phyloP scores from a whole-genome alignment of 495 filamentous ascomycete genomes.

The Hypoxylon intermedium region DNA sequence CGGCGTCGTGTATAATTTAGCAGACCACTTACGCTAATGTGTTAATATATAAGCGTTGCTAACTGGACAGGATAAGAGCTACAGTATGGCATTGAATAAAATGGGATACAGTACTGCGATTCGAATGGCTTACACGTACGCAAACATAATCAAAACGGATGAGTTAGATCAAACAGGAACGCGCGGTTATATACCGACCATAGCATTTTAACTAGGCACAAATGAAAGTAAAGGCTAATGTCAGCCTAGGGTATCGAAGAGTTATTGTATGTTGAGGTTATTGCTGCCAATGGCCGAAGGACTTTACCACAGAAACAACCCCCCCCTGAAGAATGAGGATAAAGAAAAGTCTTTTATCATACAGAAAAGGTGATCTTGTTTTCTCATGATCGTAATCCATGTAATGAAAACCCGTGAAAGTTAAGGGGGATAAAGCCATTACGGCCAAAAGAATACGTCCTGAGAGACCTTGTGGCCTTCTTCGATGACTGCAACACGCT shows the following conservation, averaged over 20 bases:
- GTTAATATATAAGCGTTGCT: too few species aligned
- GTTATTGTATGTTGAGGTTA: slow-evolving; percentile 16
- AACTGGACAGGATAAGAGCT: too few species aligned
- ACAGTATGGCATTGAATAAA: too few species aligned
- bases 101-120: too few species aligned
- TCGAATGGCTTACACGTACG: not conserved
- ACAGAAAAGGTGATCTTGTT: slow-evolving; percentile 10
- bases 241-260: slow-evolving; percentile 36
- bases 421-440: slow-evolving; percentile 17
- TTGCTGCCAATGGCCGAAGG: not conserved
- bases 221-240: slow-evolving; percentile 18
- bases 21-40: too few species aligned
- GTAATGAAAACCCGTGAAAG: slow-evolving; percentile 1
- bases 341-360: slow-evolving; percentile 4
- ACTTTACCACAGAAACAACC: not conserved
- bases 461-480: slow-evolving; percentile 3
- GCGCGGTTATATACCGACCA: slow-evolving; percentile 18
- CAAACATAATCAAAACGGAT: not conserved
- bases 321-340: not conserved
- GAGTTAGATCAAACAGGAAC: not conserved
- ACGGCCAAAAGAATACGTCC: slow-evolving; percentile 14
- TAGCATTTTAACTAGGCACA: slow-evolving; percentile 20
- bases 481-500: slow-evolving; percentile 13
- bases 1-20: too few species aligned
- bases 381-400: slow-evolving; percentile 38